These are phyloP conservation scores for Colletotrichum sp. DNA, from an alignment of 2,329 filamentous ascomycete genomes.

Conservation along the genomic window DNA sequence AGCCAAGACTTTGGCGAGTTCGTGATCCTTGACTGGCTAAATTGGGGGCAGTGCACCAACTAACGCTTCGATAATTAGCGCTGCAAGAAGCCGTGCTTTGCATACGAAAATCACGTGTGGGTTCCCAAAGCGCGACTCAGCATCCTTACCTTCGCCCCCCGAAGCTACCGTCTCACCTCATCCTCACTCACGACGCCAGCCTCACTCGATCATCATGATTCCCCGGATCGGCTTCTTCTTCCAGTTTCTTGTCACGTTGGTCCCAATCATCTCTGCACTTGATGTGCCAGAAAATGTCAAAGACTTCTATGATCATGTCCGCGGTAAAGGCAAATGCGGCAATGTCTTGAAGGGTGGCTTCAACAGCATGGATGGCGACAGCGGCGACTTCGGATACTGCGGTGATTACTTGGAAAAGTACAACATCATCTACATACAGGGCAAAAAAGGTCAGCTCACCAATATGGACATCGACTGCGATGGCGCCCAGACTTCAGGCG, in stretches of 20 bases:
- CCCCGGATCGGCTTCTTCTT: neutral
- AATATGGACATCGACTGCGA: slow-evolving; percentile 68
- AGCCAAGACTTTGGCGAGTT: neutral
- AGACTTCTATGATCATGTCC: slow-evolving; percentile 44
- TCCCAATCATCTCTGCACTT: slow-evolving; percentile 20
- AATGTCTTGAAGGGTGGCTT: slow-evolving; percentile 44
- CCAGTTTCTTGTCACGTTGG: neutral
- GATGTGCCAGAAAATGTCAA: slow-evolving; percentile 46
- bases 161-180: slow-evolving; percentile 10
- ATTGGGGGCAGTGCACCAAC: slow-evolving; percentile 1
- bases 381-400: slow-evolving; percentile 48
- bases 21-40: slow-evolving; percentile 3
- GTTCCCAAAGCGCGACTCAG: neutral
- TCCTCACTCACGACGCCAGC: neutral
- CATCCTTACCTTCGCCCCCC: neutral
- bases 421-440: slow-evolving; percentile 55
- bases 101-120: slow-evolving; percentile 4
- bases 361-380: slow-evolving; percentile 40
- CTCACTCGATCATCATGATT: neutral
- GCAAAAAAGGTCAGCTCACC: slow-evolving; percentile 43
- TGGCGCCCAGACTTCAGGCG: slow-evolving; percentile 48
- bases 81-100: neutral
- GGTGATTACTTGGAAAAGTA: slow-evolving; percentile 45
- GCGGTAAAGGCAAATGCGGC: slow-evolving; percentile 39
- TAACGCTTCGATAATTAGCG: neutral